Evolutionary conservation across 2,329 filamentous ascomycete species (phyloP).

Genomic region (Delphinella strobiligena): DNA sequence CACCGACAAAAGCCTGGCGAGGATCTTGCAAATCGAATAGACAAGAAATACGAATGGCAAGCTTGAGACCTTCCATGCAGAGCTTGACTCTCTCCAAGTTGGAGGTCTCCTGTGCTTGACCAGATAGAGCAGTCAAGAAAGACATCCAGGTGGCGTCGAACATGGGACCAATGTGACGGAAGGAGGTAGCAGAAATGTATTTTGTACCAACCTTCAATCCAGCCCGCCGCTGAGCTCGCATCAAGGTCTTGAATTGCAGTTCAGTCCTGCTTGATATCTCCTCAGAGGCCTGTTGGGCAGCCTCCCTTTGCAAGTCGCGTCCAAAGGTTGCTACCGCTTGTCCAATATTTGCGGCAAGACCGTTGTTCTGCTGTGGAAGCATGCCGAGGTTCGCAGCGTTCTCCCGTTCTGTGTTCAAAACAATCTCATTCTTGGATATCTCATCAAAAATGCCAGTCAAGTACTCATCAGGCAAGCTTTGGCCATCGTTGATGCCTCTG

Average conservation of each 20-base stretch:
- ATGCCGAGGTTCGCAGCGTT: slow-evolving; percentile 70
- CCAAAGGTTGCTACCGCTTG: slow-evolving; percentile 87
- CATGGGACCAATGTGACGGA: slow-evolving; percentile 94
- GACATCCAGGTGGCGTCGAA: slow-evolving; percentile 99
- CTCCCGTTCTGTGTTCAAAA: slow-evolving; percentile 83
- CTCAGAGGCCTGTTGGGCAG: slow-evolving; percentile 88
- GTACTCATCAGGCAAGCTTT: slow-evolving; percentile 87
- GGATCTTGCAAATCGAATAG: slow-evolving; percentile 89
- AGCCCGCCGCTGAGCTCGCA: slow-evolving; percentile 77
- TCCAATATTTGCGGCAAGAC: slow-evolving; percentile 70
- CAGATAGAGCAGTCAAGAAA: slow-evolving; percentile 87
- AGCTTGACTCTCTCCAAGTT: slow-evolving; percentile 85
- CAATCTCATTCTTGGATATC: slow-evolving; percentile 83
- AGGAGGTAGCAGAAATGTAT: slow-evolving; percentile 87
- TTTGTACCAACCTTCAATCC: slow-evolving; percentile 52
- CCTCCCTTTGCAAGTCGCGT: slow-evolving; percentile 81
- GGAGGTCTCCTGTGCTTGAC: slow-evolving; percentile 83
- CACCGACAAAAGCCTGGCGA: slow-evolving; percentile 86
- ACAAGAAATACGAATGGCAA: slow-evolving; percentile 87
- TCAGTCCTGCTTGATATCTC: slow-evolving; percentile 74
- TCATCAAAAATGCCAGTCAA: slow-evolving; percentile 83
- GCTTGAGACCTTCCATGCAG: slow-evolving; percentile 89
- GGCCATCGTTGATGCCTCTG: slow-evolving; percentile 91
- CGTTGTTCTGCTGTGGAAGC: slow-evolving; percentile 46
- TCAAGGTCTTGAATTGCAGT: slow-evolving; percentile 85